Evolutionary conservation across 495 filamentous ascomycete genomes (phyloP).

Genomic region (Podospora tetraspora): DNA sequence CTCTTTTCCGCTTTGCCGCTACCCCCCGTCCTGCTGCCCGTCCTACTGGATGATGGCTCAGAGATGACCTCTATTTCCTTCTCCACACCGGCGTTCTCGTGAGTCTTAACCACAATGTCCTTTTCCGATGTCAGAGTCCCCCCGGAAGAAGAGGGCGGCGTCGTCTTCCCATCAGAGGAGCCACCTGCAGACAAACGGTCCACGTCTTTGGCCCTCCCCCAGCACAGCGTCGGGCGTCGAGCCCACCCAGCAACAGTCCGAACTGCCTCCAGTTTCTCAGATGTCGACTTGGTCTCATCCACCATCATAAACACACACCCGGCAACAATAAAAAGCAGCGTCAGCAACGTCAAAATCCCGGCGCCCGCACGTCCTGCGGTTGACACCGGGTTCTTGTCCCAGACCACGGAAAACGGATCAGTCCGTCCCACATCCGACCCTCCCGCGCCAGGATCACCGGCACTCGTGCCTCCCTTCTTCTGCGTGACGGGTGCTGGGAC

Average conservation of each 20-base stretch:
- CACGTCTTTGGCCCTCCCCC: background rate
- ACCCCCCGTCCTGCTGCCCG: background rate
- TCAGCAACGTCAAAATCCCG: slow-evolving; percentile 50
- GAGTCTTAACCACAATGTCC: slow-evolving; percentile 15
- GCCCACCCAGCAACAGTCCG: background rate
- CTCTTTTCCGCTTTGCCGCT: background rate
- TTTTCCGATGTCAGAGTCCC: background rate
- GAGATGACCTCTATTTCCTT: background rate
- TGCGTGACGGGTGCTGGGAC: slow-evolving; percentile 53
- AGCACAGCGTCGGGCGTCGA: background rate
- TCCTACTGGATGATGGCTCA: background rate
- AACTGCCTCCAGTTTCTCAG: background rate
- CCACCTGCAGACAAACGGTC: background rate
- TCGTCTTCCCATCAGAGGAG: background rate
- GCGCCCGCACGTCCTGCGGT: slow-evolving; percentile 56
- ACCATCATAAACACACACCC: slow-evolving; percentile 34
- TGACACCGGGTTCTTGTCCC: slow-evolving; percentile 34
- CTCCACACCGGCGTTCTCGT: background rate
- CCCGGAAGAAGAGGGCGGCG: background rate
- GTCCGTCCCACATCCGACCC: slow-evolving; percentile 34
- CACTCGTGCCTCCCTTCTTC: slow-evolving; percentile 67
- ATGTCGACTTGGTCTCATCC: slow-evolving; percentile 34
- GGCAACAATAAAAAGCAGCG: slow-evolving; percentile 29
- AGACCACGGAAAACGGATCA: slow-evolving; percentile 18
- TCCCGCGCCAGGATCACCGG: slow-evolving; percentile 65